Evolutionary conservation across 768 basidiomycete species (phyloP), one percentile per base, ranked within the genome.

Genomic region (Plicaturopsis crispa): DNA sequence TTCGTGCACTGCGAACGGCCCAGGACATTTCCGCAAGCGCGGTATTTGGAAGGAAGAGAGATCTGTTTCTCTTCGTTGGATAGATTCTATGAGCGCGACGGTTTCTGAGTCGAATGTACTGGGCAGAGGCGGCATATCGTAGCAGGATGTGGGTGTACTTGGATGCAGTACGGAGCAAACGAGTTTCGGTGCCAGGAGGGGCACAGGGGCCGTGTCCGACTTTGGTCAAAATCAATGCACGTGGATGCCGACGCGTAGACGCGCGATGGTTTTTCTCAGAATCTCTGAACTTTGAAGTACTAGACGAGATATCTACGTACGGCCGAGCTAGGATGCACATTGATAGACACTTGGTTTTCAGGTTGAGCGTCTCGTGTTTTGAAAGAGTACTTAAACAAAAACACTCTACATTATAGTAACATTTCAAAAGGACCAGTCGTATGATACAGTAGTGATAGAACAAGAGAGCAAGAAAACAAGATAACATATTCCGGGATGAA

Each of bases 41-140:
- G 89, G 85, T 23, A 96, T 69, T 56, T 90, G 85, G 48, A 78
- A 78, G 8, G 78, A 65, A 3, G 65, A 49, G 5, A 94, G 55
- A 59, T 91, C 87, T 3, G 58, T 69, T 43, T 77, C 66, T 7
- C 75, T 68, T 17, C 86, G 66, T 32, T 71, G 64, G 4, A 78
- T 56, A 3, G 65, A 65, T 4, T 63, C 67, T 7, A 89, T 69
- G 4, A 78, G 59, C 10, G 66, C 51, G 2, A 53, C 50, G 2
- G 72, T 67, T 38, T 78, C 74, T 8, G 71, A 62, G 39, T 78
- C 69, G 33, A 84, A 62, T 5, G 62, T 66, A 22, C 52, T 54
- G 3, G 78, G 78, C 14, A 84, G 54, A 31, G 84, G 82, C 17
- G 84, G 64, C 84, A 88, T 86, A 40, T 46, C 49, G 47, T 31